These are phyloP conservation scores for Pythium scleroteichum DNA, from an alignment of 352 stramenopile species.

Conservation along the genomic window DNA sequence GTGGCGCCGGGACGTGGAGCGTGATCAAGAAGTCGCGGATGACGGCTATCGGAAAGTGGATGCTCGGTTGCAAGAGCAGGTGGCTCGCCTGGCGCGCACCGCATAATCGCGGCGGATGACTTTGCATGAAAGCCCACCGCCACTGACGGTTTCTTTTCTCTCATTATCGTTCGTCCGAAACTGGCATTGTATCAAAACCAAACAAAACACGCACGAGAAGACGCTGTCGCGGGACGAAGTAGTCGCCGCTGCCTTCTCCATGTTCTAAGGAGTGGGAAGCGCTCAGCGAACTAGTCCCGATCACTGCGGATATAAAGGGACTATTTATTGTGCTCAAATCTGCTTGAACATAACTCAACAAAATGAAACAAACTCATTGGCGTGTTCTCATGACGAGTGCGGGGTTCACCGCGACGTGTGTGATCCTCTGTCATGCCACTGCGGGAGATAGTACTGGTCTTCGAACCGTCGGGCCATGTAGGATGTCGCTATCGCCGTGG, in stretches of 20 bases:
- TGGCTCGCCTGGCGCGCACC: slow-evolving; percentile 61
- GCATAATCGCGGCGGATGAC: slow-evolving; percentile 30
- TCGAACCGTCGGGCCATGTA: not conserved
- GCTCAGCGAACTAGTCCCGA: not conserved
- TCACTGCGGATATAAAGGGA: slow-evolving; percentile 16
- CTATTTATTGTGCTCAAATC: slow-evolving; percentile 32
- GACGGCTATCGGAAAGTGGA: slow-evolving; percentile 59
- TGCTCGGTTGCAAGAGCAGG: slow-evolving; percentile 64
- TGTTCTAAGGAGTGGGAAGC: too few species aligned
- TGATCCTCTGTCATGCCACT: slow-evolving; percentile 18
- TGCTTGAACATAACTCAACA: slow-evolving; percentile 29
- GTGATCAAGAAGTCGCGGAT: slow-evolving; percentile 60
- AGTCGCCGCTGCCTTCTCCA: not conserved
- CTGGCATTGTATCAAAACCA: not conserved
- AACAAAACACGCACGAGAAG: not conserved
- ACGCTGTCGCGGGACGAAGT: slow-evolving; percentile 1
- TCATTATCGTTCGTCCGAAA: not conserved
- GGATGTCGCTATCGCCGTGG: not conserved
- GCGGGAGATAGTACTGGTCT: not conserved
- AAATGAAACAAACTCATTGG: slow-evolving; percentile 25
- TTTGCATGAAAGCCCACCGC: too few species aligned
- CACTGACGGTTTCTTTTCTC: not conserved
- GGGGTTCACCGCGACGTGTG: not conserved
- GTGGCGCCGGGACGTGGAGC: slow-evolving; percentile 69
- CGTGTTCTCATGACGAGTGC: slow-evolving; percentile 1